Conservation (phyloP, 495 filamentous ascomycete genomes). For the Podospora appendiculata region DNA sequence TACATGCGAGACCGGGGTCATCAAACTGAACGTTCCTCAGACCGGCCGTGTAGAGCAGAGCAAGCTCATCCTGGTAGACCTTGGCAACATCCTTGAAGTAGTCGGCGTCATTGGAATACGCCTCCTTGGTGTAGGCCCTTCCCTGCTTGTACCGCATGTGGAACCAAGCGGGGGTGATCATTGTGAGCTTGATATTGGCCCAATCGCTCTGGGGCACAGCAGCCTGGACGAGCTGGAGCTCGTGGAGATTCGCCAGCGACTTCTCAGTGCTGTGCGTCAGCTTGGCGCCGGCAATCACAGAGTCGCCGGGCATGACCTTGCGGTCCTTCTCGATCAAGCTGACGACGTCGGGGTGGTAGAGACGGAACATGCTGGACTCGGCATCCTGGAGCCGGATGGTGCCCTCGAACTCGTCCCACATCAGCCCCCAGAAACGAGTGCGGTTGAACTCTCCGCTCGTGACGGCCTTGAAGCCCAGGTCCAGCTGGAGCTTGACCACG, state of each 20-base stretch:
- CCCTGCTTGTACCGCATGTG: conserved; percentile 67
- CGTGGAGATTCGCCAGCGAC: conserved; percentile 60
- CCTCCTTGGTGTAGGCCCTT: conserved; percentile 55
- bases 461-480: conserved; percentile 60
- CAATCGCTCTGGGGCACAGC: conserved; percentile 51
- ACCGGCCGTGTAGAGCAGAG: conserved; percentile 60
- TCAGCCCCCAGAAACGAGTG: conserved; percentile 56
- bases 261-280: conserved; percentile 58
- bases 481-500: conserved; percentile 56
- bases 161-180: conserved; percentile 61
- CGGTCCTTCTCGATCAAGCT: conserved; percentile 53
- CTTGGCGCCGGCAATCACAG: conserved; percentile 65
- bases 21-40: conserved; percentile 68
- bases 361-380: conserved; percentile 60
- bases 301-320: conserved; percentile 66
- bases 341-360: conserved; percentile 73
- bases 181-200: conserved; percentile 61
- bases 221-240: conserved; percentile 57
- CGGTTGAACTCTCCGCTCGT: conserved; percentile 72
- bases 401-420: conserved; percentile 70
- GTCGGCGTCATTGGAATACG: conserved; percentile 58
- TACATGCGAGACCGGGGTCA: conserved; percentile 70
- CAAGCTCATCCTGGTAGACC: conserved; percentile 58
- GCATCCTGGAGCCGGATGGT: conserved; percentile 55
- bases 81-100: conserved; percentile 70